Percentiles rank a stretch among this genome's conserved stretches.
These are phyloP conservation scores for Rhododendron molle DNA, from an alignment of 148 eudicot species.

Conservation along the genomic window DNA sequence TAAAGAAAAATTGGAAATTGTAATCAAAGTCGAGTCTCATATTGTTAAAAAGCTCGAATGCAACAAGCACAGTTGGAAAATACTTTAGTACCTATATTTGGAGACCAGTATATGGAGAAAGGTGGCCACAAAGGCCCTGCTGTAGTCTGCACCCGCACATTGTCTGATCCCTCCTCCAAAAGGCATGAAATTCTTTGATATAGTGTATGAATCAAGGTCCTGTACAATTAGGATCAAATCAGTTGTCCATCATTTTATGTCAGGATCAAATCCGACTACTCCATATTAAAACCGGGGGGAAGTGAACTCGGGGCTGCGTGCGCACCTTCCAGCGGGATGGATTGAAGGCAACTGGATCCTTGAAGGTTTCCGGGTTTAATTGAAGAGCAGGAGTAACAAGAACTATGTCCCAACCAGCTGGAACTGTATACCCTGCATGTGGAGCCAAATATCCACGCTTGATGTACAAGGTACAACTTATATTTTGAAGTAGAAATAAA, in stretches of 20 bases:
- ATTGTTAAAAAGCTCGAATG: background rate
- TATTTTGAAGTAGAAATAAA: background rate
- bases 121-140: background rate
- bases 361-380: background rate
- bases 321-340: slow-evolving; percentile 9
- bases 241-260: background rate
- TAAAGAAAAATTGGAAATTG: background rate
- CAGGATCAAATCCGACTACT: too few relatives aligned
- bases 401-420: slow-evolving; percentile 5
- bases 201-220: background rate
- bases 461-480: background rate
- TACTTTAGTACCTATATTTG: background rate
- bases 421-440: background rate
- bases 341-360: background rate
- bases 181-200: slow-evolving; percentile 11
- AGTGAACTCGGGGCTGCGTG: background rate
- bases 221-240: background rate
- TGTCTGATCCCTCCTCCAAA: slow-evolving; percentile 10
- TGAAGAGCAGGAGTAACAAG: slow-evolving; percentile 4
- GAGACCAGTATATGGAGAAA: background rate
- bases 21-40: background rate
- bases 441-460: background rate
- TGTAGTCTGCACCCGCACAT: slow-evolving; percentile 2
- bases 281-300: background rate
- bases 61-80: background rate